A percentile compares a stretch with the other conserved stretches of the same genome.
Evolutionary conservation across 139 green algal species (phyloP).

Genomic region (Axilococcus clingmanii): DNA sequence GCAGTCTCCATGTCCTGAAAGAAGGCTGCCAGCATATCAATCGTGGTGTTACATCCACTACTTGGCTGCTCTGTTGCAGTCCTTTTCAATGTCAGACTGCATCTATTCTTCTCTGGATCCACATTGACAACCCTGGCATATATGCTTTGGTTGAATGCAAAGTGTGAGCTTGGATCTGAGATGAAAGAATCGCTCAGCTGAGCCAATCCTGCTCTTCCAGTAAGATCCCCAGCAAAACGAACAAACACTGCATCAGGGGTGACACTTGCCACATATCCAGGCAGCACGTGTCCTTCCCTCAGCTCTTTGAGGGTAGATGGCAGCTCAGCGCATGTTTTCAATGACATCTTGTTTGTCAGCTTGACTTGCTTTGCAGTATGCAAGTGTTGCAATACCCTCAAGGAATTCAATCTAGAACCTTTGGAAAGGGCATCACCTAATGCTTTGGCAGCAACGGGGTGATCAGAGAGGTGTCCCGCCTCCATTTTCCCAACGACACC

Average conservation of each 20-base stretch:
- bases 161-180: conserved; percentile 50
- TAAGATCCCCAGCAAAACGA: conserved; percentile 64
- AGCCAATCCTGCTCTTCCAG: conserved; percentile 57
- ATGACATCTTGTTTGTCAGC: conserved; percentile 54
- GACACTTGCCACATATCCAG: conserved; percentile 73
- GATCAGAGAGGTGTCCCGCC: conserved; percentile 63
- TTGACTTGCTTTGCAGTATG: conserved; percentile 9
- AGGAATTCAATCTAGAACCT: conserved; percentile 10
- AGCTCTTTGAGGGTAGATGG: conserved; percentile 27
- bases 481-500: conserved; percentile 55
- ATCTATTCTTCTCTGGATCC: conserved; percentile 22
- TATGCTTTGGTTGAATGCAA: conserved; percentile 62
- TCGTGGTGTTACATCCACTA: conserved; percentile 25
- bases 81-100: conserved; percentile 52
- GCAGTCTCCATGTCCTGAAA: conserved; percentile 47
- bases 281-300: conserved; percentile 32
- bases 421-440: conserved; percentile 33
- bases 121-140: conserved; percentile 37
- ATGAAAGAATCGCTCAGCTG: conserved; percentile 76
- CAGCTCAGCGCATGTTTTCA: conserved; percentile 37
- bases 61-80: too few relatives aligned
- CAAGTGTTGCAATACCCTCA: background rate
- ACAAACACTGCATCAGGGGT: conserved; percentile 73
- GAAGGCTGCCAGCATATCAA: conserved; percentile 24
- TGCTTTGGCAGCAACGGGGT: conserved; percentile 43